Conservation (phyloP, 2,329 filamentous ascomycete genomes). For the Remersonia thermophila region DNA sequence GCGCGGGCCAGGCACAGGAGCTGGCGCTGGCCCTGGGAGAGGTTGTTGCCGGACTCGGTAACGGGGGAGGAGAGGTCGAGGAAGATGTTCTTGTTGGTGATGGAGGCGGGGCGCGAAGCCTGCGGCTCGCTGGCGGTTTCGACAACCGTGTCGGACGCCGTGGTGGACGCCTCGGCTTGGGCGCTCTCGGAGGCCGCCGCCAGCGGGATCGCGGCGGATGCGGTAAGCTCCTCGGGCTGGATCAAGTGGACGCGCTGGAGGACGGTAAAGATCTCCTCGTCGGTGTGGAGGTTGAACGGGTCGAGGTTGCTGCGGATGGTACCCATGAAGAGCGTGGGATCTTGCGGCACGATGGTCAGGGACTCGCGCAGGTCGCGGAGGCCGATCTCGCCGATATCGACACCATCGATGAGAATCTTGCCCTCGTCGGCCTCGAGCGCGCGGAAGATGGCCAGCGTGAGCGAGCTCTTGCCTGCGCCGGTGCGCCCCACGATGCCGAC, state of each 20-base stretch:
- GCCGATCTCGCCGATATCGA: constrained; percentile 85
- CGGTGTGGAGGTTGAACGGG: constrained; percentile 77
- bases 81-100: constrained; percentile 91
- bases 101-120: constrained; percentile 23
- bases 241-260: constrained; percentile 85
- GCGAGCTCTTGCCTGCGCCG: constrained; percentile 89
- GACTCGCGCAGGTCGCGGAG: constrained; percentile 86
- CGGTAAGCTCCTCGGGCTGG: constrained; percentile 37
- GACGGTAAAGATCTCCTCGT: constrained; percentile 80
- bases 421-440: constrained; percentile 84
- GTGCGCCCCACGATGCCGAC: constrained; percentile 93
- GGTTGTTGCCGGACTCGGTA: constrained; percentile 81
- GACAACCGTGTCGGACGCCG: constrained; percentile 2
- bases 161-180: constrained; percentile 6
- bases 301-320: constrained; percentile 89
- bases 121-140: constrained; percentile 7
- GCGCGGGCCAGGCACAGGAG: constrained; percentile 87
- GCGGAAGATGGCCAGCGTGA: constrained; percentile 86
- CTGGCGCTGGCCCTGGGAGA: constrained; percentile 93
- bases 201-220: constrained; percentile 16
- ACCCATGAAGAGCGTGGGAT: constrained; percentile 86
- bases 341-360: constrained; percentile 96
- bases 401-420: constrained; percentile 76
- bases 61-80: constrained; percentile 72
- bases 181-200: constrained; percentile 11